Base-by-base conservation (phyloP, 805 yeast species). In the Sugiyamaella americana region DNA sequence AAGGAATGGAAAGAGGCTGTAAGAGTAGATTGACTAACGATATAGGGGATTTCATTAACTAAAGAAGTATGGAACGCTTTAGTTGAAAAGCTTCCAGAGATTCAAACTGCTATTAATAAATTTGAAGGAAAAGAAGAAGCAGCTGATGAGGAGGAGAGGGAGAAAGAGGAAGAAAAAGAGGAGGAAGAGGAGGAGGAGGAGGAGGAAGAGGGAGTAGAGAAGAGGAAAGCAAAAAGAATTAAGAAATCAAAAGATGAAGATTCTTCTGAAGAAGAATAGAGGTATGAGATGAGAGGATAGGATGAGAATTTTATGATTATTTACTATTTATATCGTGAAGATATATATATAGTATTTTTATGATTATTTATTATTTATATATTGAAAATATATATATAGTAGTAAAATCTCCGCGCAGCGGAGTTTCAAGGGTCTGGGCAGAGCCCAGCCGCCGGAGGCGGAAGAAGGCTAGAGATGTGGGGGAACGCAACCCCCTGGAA, bases 11-110 rank as follows among this genome's bases (percentile, higher is more conserved):
- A 20, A 21, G 44, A 5, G 17, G 17, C 11, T 19, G 4, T 13
- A 4, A 29, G 23, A 26, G 8, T 22, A 17, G 16, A 18, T n/a
- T 40, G 17, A n/a, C 17, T 42, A 37, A 26, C 44, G 36, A 40
- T 10, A 17, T 24, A 59, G 63, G 67, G 67, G 1, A 62, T 63
- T 22, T 55, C 66, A 32, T 48, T 63, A 44, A 54, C 55, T 8
- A 48, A 41, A 19, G 61, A 54, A 2, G 46, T 38, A 17, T 63
- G 65, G 62, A 43, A 43, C 10, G 49, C 44, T 41, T 51, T 62
- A 10, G 44, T 54, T 30, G 46, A 46, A 26, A 42, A 47, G 20
- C 19, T 50, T 2, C 53, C 50, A 19, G 48, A 52, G 24, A 51
- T 63, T 20, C 41, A 54, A 11, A 51, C 37, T 22, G 64, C 64